Evolutionary conservation across 495 filamentous ascomycete genomes (phyloP), one percentile per base, ranked within the genome.

Genomic region (Lasiosphaeris hirsuta): DNA sequence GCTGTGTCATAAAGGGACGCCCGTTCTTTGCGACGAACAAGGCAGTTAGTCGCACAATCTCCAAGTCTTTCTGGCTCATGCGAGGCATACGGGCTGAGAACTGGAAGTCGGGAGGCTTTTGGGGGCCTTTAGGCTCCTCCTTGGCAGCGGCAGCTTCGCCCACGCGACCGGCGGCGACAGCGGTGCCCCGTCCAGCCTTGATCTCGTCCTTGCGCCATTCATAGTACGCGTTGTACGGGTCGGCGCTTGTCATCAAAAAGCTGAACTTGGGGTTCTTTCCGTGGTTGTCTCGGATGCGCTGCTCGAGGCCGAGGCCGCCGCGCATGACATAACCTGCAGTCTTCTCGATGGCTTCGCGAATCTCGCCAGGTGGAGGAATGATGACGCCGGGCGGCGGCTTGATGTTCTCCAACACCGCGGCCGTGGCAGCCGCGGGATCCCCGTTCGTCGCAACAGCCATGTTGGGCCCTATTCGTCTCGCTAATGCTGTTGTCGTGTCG

Each of bases 21-120:
- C 94, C 95, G 70, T 93, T 89, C 70, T 89, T 90, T 42, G 95
- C 94, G 58, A 91, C 90, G 72, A 89, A 96, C 38, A 95, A 73
- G 23, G 94, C 95, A 30, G 94, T 96, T 64, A 96, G 76, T 61
- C 86, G 86, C 57, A 98, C 85, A 54, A 97, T 87, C 57, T 97
- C 95, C 59, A 97, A 78, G 81, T 98, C 94, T 73, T 94, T 87
- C 59, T 95, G 90, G 75, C 84, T 92, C 75, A 97, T 96, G 64
- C 89, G 96, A 58, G 94, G 94, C 92, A 97, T 97, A 66, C 92
- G 86, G 57, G 94, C 93, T 48, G 90, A 96, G 75, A 97, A 98
- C 63, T 90, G 82, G 68, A 96, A 97, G 63, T 91, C 84, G 35
- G 90, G 82, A n/a, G 94, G 95, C 66, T 91, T 85, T 19, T 83